Conservation (phyloP, 345 rosid species). For the Eucalyptus curtisii region DNA sequence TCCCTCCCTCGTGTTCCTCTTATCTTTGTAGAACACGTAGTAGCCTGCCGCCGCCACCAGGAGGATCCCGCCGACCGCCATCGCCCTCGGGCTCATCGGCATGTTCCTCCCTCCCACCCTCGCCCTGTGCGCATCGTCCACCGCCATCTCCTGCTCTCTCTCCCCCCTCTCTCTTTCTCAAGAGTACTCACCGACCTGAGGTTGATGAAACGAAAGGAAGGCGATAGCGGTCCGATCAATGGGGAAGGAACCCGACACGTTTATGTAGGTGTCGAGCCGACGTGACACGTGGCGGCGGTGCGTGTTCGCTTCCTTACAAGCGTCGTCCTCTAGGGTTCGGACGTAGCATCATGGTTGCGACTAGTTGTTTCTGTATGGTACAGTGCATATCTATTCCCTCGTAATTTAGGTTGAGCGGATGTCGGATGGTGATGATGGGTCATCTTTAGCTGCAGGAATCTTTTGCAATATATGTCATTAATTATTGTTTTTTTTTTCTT, state of each 20-base stretch:
- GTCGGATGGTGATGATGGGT: background rate
- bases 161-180: background rate
- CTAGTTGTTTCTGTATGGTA: background rate
- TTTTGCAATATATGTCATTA: background rate
- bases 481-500: background rate
- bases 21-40: background rate
- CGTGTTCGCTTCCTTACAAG: background rate
- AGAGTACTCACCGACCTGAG: background rate
- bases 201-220: background rate
- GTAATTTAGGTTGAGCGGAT: rapidly evolving
- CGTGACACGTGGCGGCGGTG: background rate
- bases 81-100: background rate
- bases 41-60: background rate
- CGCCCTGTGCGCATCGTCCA: background rate
- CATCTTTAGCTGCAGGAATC: background rate
- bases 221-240: background rate
- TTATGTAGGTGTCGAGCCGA: background rate
- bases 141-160: background rate
- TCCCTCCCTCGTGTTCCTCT: background rate
- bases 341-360: background rate
- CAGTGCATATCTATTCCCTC: background rate
- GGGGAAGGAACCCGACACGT: background rate
- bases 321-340: background rate
- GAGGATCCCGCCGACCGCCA: background rate
- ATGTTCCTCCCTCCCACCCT: background rate